Conservation (phyloP, 2,329 filamentous ascomycete genomes). For the Fusarium napiforme region DNA sequence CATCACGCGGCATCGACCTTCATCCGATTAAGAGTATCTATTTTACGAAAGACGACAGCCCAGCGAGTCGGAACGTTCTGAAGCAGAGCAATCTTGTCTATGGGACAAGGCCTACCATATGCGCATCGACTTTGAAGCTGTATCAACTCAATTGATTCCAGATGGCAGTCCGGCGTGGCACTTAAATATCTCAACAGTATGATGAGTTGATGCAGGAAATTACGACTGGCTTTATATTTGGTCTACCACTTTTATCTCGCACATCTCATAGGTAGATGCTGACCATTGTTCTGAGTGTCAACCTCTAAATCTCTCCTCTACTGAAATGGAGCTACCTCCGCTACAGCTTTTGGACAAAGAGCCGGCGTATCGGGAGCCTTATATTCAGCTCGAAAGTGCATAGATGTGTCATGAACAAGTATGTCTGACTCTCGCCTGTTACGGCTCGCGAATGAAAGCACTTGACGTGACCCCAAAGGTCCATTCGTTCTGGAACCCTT, state of each 20-base stretch:
- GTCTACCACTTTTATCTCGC: too few relatives aligned
- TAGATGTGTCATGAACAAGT: background rate
- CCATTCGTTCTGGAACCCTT: background rate
- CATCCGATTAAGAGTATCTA: fast-evolving
- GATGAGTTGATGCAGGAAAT: fast-evolving
- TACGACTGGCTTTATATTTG: background rate
- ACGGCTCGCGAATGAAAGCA: background rate
- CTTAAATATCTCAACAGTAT: fast-evolving
- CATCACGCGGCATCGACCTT: too few relatives aligned
- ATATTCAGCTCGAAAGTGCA: fast-evolving
- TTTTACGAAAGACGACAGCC: fast-evolving
- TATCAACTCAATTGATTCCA: background rate
- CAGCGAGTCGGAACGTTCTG: fast-evolving
- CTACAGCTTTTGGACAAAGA: background rate
- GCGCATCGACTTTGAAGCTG: background rate
- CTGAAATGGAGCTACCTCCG: background rate
- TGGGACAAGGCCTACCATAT: too few relatives aligned
- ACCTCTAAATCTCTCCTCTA: fast-evolving
- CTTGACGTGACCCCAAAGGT: fast-evolving
- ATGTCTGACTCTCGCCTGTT: fast-evolving
- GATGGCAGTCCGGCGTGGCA: fast-evolving
- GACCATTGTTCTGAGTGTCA: background rate
- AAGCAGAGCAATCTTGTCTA: background rate
- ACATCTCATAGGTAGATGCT: background rate
- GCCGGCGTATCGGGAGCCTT: fast-evolving